These are phyloP conservation scores for Penicillium sp. DNA, from an alignment of 2,329 filamentous ascomycete species.

Conservation along the genomic window DNA sequence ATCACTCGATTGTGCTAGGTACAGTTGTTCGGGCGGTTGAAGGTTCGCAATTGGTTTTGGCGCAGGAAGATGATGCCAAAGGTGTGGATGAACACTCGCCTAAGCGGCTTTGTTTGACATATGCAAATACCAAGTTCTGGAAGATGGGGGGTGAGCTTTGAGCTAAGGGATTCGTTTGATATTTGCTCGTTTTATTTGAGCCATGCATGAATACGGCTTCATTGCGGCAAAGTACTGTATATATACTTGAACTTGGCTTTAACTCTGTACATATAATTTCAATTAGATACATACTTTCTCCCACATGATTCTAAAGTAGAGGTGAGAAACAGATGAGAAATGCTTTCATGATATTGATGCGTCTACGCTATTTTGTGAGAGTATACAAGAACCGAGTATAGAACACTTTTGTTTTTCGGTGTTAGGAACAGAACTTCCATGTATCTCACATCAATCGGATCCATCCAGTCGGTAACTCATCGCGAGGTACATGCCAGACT, in stretches of 20 bases:
- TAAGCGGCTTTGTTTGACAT: conserved; percentile 38
- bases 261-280: not conserved
- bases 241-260: conserved; percentile 3
- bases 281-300: not conserved
- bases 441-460: conserved; percentile 18
- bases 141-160: conserved; percentile 39
- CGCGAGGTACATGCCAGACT: conserved; percentile 10
- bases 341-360: conserved; percentile 8
- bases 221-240: conserved; percentile 3
- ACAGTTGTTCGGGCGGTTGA: conserved; percentile 34
- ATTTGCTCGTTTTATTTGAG: not conserved
- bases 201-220: not conserved
- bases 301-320: not conserved
- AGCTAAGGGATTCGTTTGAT: conserved; percentile 1
- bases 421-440: conserved; percentile 19
- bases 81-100: conserved; percentile 12
- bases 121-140: conserved; percentile 46
- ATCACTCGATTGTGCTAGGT: conserved; percentile 44
- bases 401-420: conserved; percentile 23
- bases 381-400: conserved; percentile 10
- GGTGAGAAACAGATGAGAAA: not conserved
- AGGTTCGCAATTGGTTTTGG: not conserved
- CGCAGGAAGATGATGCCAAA: not conserved
- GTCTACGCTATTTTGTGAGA: conserved; percentile 10
- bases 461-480: conserved; percentile 13